phyloP scores from a whole-genome alignment of 2,329 filamentous ascomycete genomes.

The Colletotrichum musae region DNA sequence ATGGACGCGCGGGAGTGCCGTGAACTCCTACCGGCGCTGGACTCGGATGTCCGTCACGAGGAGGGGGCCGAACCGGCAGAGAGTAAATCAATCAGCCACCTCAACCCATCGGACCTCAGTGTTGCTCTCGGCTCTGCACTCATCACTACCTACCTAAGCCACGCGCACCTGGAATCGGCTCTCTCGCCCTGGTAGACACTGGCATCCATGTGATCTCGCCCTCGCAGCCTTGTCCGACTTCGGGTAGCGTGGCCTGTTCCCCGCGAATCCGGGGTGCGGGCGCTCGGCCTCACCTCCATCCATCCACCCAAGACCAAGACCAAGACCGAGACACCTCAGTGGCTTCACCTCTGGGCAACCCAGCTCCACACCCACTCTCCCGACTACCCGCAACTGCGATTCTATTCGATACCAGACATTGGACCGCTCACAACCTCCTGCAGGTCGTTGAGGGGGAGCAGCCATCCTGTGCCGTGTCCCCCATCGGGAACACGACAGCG shows the following conservation, averaged over 20 bases:
- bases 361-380: conserved; percentile 15
- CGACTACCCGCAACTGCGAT: conserved; percentile 13
- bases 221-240: background rate
- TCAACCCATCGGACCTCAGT: background rate
- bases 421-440: conserved; percentile 2
- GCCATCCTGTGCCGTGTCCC: conserved; percentile 31
- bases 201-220: too few species aligned
- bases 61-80: conserved; percentile 6
- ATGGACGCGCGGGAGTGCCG: background rate
- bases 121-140: background rate
- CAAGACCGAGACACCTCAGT: too few species aligned
- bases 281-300: conserved; percentile 16
- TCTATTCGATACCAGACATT: conserved; percentile 34
- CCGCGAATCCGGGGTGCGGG: conserved; percentile 31
- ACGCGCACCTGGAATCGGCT: too few species aligned
- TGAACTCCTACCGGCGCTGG: too few species aligned
- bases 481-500: conserved; percentile 12
- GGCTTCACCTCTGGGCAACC: background rate
- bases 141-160: too few species aligned
- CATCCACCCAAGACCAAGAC: background rate
- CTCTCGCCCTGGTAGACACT: too few species aligned
- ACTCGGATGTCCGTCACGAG: background rate
- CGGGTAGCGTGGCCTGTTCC: background rate
- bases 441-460: conserved; percentile 17
- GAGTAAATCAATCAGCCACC: conserved; percentile 19